phyloP scores from a whole-genome alignment of 768 basidiomycete species.

The Boletus reticuloceps region DNA sequence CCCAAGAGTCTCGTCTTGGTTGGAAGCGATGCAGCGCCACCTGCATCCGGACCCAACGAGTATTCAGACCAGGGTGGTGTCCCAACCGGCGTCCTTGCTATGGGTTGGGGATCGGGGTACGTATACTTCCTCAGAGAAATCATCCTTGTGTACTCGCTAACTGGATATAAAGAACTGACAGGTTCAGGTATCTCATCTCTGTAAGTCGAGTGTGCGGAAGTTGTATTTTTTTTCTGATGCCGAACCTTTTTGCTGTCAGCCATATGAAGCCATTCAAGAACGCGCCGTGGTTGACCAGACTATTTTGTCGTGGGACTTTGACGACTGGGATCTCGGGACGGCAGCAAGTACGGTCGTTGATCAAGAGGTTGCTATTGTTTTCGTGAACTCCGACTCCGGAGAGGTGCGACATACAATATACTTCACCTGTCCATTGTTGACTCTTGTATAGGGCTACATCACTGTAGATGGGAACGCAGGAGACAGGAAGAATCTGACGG shows the following conservation, averaged over 20 bases:
- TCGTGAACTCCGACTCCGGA: slow-evolving; percentile 81
- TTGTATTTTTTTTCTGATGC: neutral
- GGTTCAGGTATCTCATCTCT: slow-evolving; percentile 77
- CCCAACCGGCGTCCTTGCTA: slow-evolving; percentile 69
- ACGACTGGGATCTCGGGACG: slow-evolving; percentile 60
- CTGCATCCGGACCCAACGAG: slow-evolving; percentile 65
- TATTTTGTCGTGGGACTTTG: slow-evolving; percentile 61
- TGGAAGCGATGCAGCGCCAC: slow-evolving; percentile 66
- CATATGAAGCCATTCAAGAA: slow-evolving; percentile 76
- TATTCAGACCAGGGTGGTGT: slow-evolving; percentile 60
- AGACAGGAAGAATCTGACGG: slow-evolving; percentile 38
- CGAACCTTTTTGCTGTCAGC: slow-evolving; percentile 36
- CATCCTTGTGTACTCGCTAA: neutral
- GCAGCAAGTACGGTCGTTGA: slow-evolving; percentile 48
- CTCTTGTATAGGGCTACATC: slow-evolving; percentile 40
- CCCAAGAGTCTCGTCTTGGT: slow-evolving; percentile 59
- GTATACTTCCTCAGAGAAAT: neutral
- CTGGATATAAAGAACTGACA: slow-evolving; percentile 46
- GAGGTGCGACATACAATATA: slow-evolving; percentile 41
- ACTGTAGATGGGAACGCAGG: slow-evolving; percentile 55
- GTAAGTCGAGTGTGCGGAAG: slow-evolving; percentile 36
- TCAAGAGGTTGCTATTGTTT: slow-evolving; percentile 72
- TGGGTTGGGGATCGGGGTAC: slow-evolving; percentile 89
- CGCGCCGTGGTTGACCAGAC: slow-evolving; percentile 69
- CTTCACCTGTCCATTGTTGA: neutral